Evolutionary conservation across 2,329 filamentous ascomycete genomes (phyloP).

Genomic region (Thelonectria rubi): DNA sequence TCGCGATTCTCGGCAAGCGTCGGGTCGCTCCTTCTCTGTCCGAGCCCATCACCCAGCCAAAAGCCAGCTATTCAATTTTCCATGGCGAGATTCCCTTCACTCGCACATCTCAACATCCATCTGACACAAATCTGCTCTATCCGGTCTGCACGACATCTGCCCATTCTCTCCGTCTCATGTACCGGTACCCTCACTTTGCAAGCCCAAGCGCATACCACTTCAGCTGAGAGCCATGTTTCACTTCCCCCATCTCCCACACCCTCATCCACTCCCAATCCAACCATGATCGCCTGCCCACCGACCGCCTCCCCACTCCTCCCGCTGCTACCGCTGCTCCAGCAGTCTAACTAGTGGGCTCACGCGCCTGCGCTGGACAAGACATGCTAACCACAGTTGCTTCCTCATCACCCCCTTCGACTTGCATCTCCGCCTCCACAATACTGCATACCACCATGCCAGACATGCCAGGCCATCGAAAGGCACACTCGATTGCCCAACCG

Average conservation of each 20-base stretch:
- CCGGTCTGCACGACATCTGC: not conserved
- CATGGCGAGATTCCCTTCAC: no score
- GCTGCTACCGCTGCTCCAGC: not conserved
- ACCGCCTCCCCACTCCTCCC: not conserved
- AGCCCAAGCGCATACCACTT: not conserved
- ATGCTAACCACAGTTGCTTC: not conserved
- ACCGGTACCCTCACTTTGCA: not conserved
- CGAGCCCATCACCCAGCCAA: no score
- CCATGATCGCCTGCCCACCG: constrained; percentile 6
- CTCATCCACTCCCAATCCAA: constrained; percentile 17
- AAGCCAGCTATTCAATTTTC: no score
- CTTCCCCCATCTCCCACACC: constrained; percentile 5
- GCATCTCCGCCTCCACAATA: not conserved
- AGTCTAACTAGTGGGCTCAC: not conserved
- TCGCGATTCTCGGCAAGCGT: not conserved
- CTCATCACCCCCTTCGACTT: not conserved
- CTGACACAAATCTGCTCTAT: no score
- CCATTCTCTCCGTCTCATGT: not conserved
- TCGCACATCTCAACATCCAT: no score
- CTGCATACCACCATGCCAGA: not conserved
- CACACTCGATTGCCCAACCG: not conserved
- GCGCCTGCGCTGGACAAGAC: no score
- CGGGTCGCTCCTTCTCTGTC: not conserved
- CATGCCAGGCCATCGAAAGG: not conserved
- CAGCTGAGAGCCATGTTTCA: not conserved